Base-by-base conservation (phyloP, 441 rosid species). In the Kokia cookei region DNA sequence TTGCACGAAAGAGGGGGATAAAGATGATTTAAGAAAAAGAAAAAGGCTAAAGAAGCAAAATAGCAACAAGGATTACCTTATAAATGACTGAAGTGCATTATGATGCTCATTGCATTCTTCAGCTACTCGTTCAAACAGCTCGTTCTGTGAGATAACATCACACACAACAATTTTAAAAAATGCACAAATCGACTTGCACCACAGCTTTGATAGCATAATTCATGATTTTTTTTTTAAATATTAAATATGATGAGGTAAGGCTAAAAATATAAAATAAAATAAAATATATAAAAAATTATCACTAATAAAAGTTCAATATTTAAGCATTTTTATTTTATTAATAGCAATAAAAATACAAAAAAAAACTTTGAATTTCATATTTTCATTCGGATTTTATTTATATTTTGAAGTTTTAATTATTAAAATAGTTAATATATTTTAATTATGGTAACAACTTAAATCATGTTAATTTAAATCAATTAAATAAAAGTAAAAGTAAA, bases 81-180 rank as follows among this genome's bases (percentile, higher is more conserved):
- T 89, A 76, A 88, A 82, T 17, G 91, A 87, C 86, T 93, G 96
- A 72, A 93, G 88, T 66, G 84, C 90, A 19, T 75, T 83, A 74
- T 88, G 88, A 82, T 92, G 94, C 53, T 90, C 87, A 70, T 80
- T 77, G 65, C 97, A 91, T 79, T 92, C 95, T 78, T 88, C 90
- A 37, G 86, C 67, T 5, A 90, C 90, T 82, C 88, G 89, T 51
- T 92, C 90, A 70, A 87, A 84, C 75, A 89, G 79, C 75, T 94
- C 92, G 60, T 86, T 87, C 98, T 94, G 76, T 72, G 73, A 47
- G 8, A 77, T 65, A 61, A 26, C 61, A 78, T 5, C 26, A n/a
- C 65, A 54, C 65, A 71, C 15, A 58, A 13, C 45, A 75, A 74
- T 60, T 53, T n/a, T 55, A 17, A 47, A 8, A 53, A 53, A 2